Percentiles rank a stretch among this genome's conserved stretches.
phyloP scores from a whole-genome alignment of 1,284 basidiomycete genomes.

The Naganishia albida region DNA sequence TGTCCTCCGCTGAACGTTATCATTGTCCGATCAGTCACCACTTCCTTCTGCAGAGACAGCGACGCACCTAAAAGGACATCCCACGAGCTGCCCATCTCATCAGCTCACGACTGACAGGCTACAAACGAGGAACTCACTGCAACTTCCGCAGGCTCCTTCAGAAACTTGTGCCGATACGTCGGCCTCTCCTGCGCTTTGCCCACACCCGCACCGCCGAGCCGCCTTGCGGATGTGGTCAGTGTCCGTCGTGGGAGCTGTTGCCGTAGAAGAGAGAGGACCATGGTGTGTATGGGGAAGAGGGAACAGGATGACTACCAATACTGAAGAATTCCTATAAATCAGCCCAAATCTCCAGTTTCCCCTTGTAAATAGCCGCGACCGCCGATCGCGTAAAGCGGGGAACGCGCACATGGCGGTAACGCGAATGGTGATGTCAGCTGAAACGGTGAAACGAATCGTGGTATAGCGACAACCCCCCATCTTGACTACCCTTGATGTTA shows the following conservation, averaged over 20 bases:
- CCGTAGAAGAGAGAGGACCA: no score
- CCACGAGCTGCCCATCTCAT: constrained; percentile 61
- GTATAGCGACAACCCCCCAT: no score
- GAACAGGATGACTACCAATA: no score
- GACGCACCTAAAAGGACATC: constrained; percentile 70
- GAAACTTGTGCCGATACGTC: constrained; percentile 57
- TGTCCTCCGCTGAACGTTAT: constrained; percentile 12
- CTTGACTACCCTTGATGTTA: no score
- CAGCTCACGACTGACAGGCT: constrained; percentile 28
- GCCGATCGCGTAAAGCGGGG: no score
- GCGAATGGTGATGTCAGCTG: no score
- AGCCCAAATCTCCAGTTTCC: no score
- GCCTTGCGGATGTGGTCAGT: background rate
- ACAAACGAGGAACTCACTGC: constrained; percentile 61
- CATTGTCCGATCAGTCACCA: background rate
- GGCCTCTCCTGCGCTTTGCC: constrained; percentile 19
- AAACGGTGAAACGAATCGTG: no score
- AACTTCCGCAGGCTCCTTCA: constrained; percentile 67
- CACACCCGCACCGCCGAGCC: background rate
- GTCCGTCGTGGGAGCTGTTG: background rate
- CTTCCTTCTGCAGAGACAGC: background rate
- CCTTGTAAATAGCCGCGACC: no score
- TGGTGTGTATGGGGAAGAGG: no score
- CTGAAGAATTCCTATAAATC: no score
- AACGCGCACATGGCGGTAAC: no score